These are phyloP conservation scores for Aureobasidium melanogenum DNA, from an alignment of 2,329 filamentous ascomycete genomes.

Conservation along the genomic window DNA sequence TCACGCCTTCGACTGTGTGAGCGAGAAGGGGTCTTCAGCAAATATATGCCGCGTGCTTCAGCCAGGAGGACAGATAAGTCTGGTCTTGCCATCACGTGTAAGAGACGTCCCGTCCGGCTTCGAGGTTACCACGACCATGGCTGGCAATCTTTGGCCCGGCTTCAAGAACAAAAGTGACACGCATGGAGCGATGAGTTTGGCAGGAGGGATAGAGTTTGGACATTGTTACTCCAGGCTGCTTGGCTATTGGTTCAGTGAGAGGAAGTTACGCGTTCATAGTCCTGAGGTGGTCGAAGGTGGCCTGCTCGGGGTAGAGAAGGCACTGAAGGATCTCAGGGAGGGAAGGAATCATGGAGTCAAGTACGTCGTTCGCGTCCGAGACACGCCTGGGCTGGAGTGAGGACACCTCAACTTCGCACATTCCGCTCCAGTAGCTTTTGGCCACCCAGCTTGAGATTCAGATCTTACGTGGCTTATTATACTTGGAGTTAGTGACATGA, in stretches of 20 bases:
- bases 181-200: slow-evolving; percentile 18
- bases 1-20: slow-evolving; percentile 9
- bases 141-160: not conserved
- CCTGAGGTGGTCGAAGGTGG: slow-evolving; percentile 46
- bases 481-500: too few species aligned
- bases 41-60: slow-evolving; percentile 33
- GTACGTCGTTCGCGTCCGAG: slow-evolving; percentile 50
- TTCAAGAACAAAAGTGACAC: slow-evolving; percentile 14
- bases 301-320: slow-evolving; percentile 44
- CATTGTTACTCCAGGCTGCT: not conserved
- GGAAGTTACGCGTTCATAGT: not conserved
- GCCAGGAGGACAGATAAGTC: slow-evolving; percentile 24
- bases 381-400: slow-evolving; percentile 30
- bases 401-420: not conserved
- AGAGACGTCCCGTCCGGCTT: slow-evolving; percentile 17
- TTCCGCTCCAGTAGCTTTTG: not conserved
- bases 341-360: slow-evolving; percentile 57
- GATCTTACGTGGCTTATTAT: too few species aligned
- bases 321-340: slow-evolving; percentile 45
- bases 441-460: too few species aligned
- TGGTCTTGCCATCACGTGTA: slow-evolving; percentile 18
- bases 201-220: slow-evolving; percentile 32
- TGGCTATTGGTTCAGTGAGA: slow-evolving; percentile 15
- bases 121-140: not conserved
- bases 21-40: slow-evolving; percentile 24